Conservation (phyloP, 371 early-diverging fungal species). For the Mucor plumbeus region DNA sequence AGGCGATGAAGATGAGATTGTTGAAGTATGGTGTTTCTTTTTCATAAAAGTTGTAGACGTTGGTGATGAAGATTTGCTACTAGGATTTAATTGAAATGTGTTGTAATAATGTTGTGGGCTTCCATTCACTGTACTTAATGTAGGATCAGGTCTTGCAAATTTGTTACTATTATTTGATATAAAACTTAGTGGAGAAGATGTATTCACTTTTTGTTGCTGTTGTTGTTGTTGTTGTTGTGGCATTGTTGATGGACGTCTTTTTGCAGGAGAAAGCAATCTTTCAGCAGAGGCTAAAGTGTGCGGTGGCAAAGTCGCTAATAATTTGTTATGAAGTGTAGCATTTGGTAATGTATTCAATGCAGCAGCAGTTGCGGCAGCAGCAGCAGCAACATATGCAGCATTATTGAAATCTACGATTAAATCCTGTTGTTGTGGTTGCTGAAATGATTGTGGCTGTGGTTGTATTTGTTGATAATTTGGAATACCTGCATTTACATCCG, state of each 20-base stretch:
- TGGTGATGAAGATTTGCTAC: neutral
- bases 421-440: slow-evolving; percentile 11
- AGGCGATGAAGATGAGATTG: slow-evolving; percentile 2
- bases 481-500: neutral
- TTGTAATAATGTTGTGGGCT: slow-evolving; percentile 24
- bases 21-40: neutral
- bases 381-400: slow-evolving; percentile 8
- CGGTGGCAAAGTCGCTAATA: slow-evolving; percentile 41
- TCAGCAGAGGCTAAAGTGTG: slow-evolving; percentile 46
- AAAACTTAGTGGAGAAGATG: neutral
- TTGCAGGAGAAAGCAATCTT: slow-evolving; percentile 31
- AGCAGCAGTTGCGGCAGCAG: slow-evolving; percentile 20
- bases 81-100: slow-evolving; percentile 23
- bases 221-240: neutral
- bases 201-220: neutral
- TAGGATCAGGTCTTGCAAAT: neutral
- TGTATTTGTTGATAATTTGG: neutral
- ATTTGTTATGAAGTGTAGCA: slow-evolving; percentile 40
- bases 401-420: slow-evolving; percentile 12
- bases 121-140: neutral
- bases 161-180: neutral
- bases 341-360: slow-evolving; percentile 26
- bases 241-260: neutral
- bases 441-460: neutral
- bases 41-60: neutral